A percentile compares a stretch with the other conserved stretches of the same genome.
Evolutionary conservation across 2,329 filamentous ascomycete genomes (phyloP).

Genomic region (Phoma sp.): DNA sequence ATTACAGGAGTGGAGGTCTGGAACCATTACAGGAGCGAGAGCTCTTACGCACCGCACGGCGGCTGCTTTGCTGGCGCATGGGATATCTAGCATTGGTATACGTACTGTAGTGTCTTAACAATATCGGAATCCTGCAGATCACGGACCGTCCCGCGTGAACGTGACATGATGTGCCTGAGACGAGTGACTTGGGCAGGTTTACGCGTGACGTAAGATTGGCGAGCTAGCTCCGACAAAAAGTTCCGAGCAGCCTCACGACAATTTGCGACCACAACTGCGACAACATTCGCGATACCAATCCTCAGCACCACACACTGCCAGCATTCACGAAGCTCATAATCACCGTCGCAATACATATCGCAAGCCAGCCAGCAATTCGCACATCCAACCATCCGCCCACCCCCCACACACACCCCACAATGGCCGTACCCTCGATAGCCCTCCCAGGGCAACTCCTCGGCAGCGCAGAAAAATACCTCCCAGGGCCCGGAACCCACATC

Average conservation of each 20-base stretch:
- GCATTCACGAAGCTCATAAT: neutral
- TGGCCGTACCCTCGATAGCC: slow-evolving; percentile 60
- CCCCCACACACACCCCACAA: slow-evolving; percentile 22
- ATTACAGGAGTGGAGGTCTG: slow-evolving; percentile 17
- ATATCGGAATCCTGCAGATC: slow-evolving; percentile 23
- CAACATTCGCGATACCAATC: slow-evolving; percentile 3
- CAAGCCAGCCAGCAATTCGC: no score
- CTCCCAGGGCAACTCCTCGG: slow-evolving; percentile 86
- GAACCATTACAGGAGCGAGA: slow-evolving; percentile 11
- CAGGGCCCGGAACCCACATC: slow-evolving; percentile 86
- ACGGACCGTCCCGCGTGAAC: slow-evolving; percentile 2
- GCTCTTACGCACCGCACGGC: slow-evolving; percentile 17
- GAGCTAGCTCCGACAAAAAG: slow-evolving; percentile 35
- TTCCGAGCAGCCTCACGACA: no score
- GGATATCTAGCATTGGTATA: slow-evolving; percentile 27
- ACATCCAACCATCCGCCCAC: neutral
- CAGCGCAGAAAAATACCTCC: slow-evolving; percentile 67
- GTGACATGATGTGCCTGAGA: neutral
- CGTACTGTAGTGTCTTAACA: slow-evolving; percentile 40
- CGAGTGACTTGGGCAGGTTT: slow-evolving; percentile 2
- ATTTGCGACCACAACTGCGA: neutral
- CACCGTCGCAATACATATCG: neutral
- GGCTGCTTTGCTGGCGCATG: slow-evolving; percentile 24
- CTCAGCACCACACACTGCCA: neutral
- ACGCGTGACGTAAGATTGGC: slow-evolving; percentile 31